Evolutionary conservation across 192 early-diverging fungal species (phyloP).

Genomic region (Podila clonocystis): DNA sequence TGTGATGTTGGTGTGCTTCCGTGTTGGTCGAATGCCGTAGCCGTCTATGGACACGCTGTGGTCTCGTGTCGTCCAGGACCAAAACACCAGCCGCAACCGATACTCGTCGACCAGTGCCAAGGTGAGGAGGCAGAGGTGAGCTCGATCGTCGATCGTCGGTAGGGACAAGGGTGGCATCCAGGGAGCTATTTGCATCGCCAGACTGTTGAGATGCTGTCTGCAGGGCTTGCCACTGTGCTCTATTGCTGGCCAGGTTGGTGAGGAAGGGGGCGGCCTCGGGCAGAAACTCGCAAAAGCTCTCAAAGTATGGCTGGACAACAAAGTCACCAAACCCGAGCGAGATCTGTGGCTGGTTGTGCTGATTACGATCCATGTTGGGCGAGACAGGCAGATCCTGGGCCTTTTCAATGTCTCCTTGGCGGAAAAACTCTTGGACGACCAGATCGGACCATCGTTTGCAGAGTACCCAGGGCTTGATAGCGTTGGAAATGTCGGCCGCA

Average conservation of each 20-base stretch:
- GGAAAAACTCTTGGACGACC: constrained; percentile 87
- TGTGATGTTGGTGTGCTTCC: constrained; percentile 13
- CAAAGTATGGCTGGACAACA: constrained; percentile 88
- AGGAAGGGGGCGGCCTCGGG: constrained; percentile 71
- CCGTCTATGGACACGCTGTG: constrained; percentile 20
- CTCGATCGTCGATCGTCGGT: background rate
- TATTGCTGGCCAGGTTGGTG: constrained; percentile 63
- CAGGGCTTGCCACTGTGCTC: constrained; percentile 63
- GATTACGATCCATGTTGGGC: constrained; percentile 89
- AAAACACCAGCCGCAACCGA: constrained; percentile 47
- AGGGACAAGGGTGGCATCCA: constrained; percentile 9
- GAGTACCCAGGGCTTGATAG: constrained; percentile 82
- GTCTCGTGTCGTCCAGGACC: constrained; percentile 30
- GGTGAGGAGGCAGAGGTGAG: constrained; percentile 18
- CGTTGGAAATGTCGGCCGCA: constrained; percentile 91
- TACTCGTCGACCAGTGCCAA: constrained; percentile 31
- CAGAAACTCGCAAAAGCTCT: constrained; percentile 81
- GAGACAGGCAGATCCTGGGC: constrained; percentile 77
- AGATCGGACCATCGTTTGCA: constrained; percentile 92
- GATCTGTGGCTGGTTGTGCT: constrained; percentile 77
- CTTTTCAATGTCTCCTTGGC: constrained; percentile 89
- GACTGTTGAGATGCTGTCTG: constrained; percentile 26
- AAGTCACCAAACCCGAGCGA: constrained; percentile 86
- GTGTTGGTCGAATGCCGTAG: constrained; percentile 27
- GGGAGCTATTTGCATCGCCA: constrained; percentile 18